phyloP scores from a whole-genome alignment of 2,329 filamentous ascomycete genomes.

The Lachnellula suecica region DNA sequence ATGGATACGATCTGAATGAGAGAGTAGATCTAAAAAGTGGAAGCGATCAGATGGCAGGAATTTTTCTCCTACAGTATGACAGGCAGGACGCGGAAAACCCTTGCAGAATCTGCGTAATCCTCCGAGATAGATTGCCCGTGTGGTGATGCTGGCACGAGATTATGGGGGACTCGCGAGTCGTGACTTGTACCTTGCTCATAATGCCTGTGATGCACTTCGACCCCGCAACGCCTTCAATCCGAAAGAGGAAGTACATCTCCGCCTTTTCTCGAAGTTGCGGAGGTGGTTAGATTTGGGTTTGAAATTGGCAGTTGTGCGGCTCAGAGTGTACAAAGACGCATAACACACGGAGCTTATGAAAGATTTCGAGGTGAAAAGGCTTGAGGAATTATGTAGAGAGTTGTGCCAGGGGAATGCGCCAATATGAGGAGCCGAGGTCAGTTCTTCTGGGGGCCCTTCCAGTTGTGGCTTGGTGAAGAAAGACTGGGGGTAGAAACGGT shows the following conservation, averaged over 20 bases:
- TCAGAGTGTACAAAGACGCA: too few relatives aligned
- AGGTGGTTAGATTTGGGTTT: background rate
- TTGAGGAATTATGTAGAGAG: background rate
- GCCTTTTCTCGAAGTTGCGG: background rate
- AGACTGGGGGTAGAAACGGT: constrained; percentile 1
- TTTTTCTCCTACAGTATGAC: background rate
- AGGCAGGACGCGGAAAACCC: background rate
- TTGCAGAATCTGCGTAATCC: constrained; percentile 6
- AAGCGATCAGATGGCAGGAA: constrained; percentile 12
- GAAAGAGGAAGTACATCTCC: constrained; percentile 1
- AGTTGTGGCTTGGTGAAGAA: background rate
- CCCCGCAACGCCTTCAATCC: constrained; percentile 6
- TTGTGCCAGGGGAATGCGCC: background rate
- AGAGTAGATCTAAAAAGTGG: background rate
- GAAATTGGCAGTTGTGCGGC: background rate
- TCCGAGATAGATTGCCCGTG: constrained; percentile 12
- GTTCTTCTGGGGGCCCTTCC: background rate
- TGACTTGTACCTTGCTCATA: background rate
- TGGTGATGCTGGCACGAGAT: constrained; percentile 10
- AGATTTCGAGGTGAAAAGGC: background rate
- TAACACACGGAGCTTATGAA: background rate
- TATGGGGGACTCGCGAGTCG: background rate
- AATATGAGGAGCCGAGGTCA: background rate
- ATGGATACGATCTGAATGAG: background rate
- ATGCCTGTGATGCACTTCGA: too few relatives aligned